Conservation (phyloP, 1,139 yeast species). For the Yamadazyma sp. region DNA sequence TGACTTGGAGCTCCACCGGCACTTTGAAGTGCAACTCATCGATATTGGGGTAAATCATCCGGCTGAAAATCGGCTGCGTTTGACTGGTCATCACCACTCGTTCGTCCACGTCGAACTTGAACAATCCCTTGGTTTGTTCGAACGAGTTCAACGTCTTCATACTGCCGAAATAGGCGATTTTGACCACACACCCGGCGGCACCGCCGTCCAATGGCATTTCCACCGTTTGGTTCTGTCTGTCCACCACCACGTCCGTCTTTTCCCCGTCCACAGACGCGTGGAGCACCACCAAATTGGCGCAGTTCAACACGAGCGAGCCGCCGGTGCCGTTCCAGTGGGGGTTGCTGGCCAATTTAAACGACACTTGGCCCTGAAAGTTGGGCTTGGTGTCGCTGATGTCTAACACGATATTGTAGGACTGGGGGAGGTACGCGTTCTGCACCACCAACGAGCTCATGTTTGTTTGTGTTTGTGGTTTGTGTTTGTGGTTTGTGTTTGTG, state of each 20-base stretch:
- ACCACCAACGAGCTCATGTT: constrained; percentile 8
- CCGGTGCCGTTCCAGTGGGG: constrained; percentile 1
- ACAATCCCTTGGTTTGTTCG: constrained; percentile 65
- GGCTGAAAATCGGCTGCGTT: constrained; percentile 65
- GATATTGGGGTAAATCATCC: constrained; percentile 61
- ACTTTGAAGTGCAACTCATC: constrained; percentile 62
- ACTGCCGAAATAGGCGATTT: constrained; percentile 49
- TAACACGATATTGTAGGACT: constrained; percentile 8
- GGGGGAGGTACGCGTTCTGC: constrained; percentile 12
- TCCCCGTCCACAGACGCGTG: constrained; percentile 11
- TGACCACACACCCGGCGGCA: constrained; percentile 3
- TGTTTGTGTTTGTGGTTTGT: constrained; percentile 8
- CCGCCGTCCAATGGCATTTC: constrained; percentile 3
- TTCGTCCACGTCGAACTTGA: constrained; percentile 58
- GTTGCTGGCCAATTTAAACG: constrained; percentile 4
- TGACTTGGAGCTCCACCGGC: constrained; percentile 47
- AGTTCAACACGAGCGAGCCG: constrained; percentile 9
- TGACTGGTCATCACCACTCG: constrained; percentile 64
- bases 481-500: not conserved
- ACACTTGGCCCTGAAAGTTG: constrained; percentile 12
- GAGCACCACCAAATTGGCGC: constrained; percentile 14
- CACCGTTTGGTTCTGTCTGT: constrained; percentile 7
- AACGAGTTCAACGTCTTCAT: constrained; percentile 55
- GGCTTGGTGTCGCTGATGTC: constrained; percentile 13
- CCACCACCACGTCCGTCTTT: constrained; percentile 7